Evolutionary conservation across 805 yeast species (phyloP), one percentile per base, ranked within the genome.

Genomic region (Candida nonsorbophila): DNA sequence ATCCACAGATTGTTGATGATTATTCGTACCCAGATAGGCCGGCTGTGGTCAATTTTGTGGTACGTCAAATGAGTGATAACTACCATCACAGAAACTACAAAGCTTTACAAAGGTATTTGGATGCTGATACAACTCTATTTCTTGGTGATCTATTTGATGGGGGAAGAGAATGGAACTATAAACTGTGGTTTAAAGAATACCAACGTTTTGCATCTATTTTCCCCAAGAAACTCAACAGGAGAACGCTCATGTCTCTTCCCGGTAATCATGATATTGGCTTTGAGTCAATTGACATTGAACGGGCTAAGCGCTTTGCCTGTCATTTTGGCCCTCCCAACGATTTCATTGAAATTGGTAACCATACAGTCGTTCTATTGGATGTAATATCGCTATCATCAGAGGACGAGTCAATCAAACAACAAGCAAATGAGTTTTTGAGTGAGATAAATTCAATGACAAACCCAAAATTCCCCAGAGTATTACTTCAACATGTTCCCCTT

Each of bases 251-350:
- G 19, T 54, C 66, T 2, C 47, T 72, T 6, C 95, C 96, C 0
- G 99, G 98, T 2, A 92, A 92, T 50, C 99, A 92, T 52, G 99
- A 92, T 51, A 85, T 94, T 40, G 99, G 99, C 0, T 90, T 82
- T 57, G 95, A 92, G 16, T 74, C 78, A 35, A 75, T 92, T 10
- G 64, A 75, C 11, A 65, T 68, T 15, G 54, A 64, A 1, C 75
- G 79, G 14, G 55, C 72, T 25, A 55, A 72, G 20, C 59, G 97
- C 41, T 92, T 88, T 55, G 58, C 70, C 22, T 59, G 78, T 1
- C 69, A 64, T 47, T 90, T 86, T 53, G 98, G 97, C 2, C 75
- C 74, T 22, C 61, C 92, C 1, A 73, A 74, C 43, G 67, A 72
- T 10, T 59, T 56, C 10, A 45, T 69, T 20, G 67, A 72, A n/a